These are phyloP conservation scores for Pulveroboletus sp. DNA, from an alignment of 768 basidiomycete species.

Conservation along the genomic window DNA sequence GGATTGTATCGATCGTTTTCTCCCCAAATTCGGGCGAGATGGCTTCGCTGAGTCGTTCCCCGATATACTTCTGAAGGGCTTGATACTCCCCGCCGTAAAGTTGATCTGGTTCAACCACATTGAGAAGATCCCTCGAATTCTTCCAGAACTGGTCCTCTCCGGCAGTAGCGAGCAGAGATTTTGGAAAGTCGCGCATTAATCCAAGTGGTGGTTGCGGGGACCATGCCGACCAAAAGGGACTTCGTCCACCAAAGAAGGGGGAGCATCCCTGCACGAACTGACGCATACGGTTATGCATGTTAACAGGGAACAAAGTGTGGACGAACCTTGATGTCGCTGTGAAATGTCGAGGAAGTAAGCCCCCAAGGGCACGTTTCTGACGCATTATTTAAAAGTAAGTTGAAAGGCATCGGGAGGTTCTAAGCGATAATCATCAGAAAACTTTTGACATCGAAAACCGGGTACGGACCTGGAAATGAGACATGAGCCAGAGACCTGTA, in stretches of 20 bases:
- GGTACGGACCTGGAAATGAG: constrained; percentile 8
- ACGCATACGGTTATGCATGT: neutral
- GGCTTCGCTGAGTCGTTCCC: neutral
- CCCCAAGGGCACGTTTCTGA: constrained; percentile 9
- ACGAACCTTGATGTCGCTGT: constrained; percentile 6
- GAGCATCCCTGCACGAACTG: constrained; percentile 13
- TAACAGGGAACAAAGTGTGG: neutral
- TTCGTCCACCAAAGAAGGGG: constrained; percentile 18
- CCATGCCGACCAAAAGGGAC: constrained; percentile 17
- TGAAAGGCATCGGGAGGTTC: constrained; percentile 10
- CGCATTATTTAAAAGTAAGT: neutral
- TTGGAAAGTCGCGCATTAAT: constrained; percentile 15
- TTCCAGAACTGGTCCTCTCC: constrained; percentile 1
- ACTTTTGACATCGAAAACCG: neutral
- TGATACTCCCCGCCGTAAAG: constrained; percentile 4
- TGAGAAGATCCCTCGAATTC: neutral
- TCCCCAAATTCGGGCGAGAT: neutral
- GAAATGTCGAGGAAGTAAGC: neutral
- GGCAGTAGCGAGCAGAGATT: constrained; percentile 1
- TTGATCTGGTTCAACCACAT: neutral
- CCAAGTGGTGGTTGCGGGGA: constrained; percentile 7
- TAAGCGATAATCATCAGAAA: neutral
- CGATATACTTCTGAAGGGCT: constrained; percentile 4
- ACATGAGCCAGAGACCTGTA: constrained; percentile 8
- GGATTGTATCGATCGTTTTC: neutral